Conservation (phyloP, 2,329 filamentous ascomycete species). For the Fusarium abutilonis region DNA sequence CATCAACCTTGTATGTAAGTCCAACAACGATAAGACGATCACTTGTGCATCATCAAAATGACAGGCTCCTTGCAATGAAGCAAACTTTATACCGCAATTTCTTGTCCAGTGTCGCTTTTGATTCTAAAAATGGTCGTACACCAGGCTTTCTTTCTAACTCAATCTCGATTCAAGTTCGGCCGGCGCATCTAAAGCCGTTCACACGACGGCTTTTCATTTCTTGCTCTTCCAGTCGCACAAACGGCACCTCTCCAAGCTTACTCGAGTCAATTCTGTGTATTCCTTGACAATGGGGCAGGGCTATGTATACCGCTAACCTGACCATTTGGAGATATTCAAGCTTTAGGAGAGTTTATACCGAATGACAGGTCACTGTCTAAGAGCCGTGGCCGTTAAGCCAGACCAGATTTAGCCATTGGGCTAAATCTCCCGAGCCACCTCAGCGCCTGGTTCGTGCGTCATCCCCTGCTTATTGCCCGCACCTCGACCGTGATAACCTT, state of each 20-base stretch:
- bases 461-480: conserved; percentile 31
- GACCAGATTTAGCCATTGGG: conserved; percentile 29
- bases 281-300: neutral
- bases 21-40: conserved; percentile 1
- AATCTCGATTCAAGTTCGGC: too few relatives aligned
- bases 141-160: conserved; percentile 30
- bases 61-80: conserved; percentile 9
- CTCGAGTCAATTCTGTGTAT: neutral
- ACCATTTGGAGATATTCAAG: conserved; percentile 21
- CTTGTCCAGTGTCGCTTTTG: conserved; percentile 20
- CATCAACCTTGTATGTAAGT: conserved; percentile 30
- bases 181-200: neutral
- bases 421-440: conserved; percentile 41
- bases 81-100: conserved; percentile 7
- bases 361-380: conserved; percentile 24
- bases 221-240: neutral
- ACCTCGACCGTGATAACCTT: conserved; percentile 21
- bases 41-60: conserved; percentile 1
- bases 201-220: conserved; percentile 2
- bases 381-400: conserved; percentile 33
- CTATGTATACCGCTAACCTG: conserved; percentile 15
- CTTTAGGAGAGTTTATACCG: conserved; percentile 17
- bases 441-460: conserved; percentile 19
- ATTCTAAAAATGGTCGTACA: conserved; percentile 23
- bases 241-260: neutral